Conservation (phyloP, 108 stramenopile genomes). For the Fragilaria radians region DNA sequence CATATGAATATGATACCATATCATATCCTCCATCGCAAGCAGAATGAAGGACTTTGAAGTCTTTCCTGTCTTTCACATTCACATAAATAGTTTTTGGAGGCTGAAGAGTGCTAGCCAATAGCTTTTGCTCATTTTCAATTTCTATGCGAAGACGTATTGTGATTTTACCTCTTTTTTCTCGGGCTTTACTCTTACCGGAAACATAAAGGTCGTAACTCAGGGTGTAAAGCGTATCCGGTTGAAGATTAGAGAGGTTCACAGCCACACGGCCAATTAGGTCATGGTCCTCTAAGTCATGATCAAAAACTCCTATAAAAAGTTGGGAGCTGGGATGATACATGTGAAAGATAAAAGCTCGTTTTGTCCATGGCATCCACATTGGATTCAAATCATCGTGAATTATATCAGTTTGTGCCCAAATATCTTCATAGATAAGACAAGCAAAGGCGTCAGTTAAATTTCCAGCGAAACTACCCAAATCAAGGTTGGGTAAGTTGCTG, state of each 20-base stretch:
- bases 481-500: slow-evolving; percentile 67
- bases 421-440: slow-evolving; percentile 58
- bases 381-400: slow-evolving; percentile 72
- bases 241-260: slow-evolving; percentile 60
- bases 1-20: slow-evolving; percentile 26
- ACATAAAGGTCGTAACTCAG: slow-evolving; percentile 57
- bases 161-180: slow-evolving; percentile 28
- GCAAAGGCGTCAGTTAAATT: slow-evolving; percentile 79
- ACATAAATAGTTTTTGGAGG: slow-evolving; percentile 50
- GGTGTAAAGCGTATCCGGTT: slow-evolving; percentile 47
- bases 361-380: slow-evolving; percentile 71
- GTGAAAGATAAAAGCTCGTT: slow-evolving; percentile 67
- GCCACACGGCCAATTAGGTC: slow-evolving; percentile 68
- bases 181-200: slow-evolving; percentile 19
- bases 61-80: slow-evolving; percentile 52
- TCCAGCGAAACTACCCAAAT: slow-evolving; percentile 40
- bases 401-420: slow-evolving; percentile 48
- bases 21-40: slow-evolving; percentile 58
- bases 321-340: slow-evolving; percentile 60
- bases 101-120: slow-evolving; percentile 36
- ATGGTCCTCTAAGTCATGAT: slow-evolving; percentile 55
- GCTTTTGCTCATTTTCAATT: slow-evolving; percentile 40
- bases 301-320: slow-evolving; percentile 65
- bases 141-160: slow-evolving; percentile 44
- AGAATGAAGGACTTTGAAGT: slow-evolving; percentile 51